These are phyloP conservation scores for Pleurozium schreberi DNA, from an alignment of 225 moss, liverwort and hornwort species.

Conservation along the genomic window DNA sequence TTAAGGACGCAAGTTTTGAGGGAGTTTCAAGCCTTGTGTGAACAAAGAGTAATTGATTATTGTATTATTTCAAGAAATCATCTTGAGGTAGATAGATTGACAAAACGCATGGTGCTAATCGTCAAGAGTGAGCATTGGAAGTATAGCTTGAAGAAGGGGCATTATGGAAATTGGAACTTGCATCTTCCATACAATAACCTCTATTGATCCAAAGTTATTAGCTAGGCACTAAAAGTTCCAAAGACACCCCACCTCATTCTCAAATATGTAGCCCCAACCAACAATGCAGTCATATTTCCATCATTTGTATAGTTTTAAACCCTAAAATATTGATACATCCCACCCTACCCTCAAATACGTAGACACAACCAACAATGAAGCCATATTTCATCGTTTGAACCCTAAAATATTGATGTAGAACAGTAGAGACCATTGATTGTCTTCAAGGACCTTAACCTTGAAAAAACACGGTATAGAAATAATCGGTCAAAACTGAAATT, in stretches of 20 bases:
- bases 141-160: neutral
- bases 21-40: too few relatives aligned
- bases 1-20: too few relatives aligned
- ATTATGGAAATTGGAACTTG: neutral
- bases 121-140: too few relatives aligned
- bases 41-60: too few relatives aligned
- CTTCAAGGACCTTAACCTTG: neutral
- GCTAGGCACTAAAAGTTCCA: too few relatives aligned
- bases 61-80: accelerated
- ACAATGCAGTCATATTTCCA: neutral
- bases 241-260: neutral
- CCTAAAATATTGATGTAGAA: neutral
- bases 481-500: slow-evolving; percentile 24
- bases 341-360: neutral
- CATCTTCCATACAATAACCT: too few relatives aligned
- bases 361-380: neutral
- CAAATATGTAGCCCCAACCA: neutral
- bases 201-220: too few relatives aligned
- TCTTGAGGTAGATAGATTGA: too few relatives aligned
- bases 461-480: neutral
- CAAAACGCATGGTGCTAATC: accelerated
- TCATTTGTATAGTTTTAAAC: too few relatives aligned
- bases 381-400: too few relatives aligned
- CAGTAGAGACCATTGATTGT: neutral
- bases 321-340: neutral